Base-by-base conservation (phyloP, 1,284 basidiomycete genomes). In the Ceratobasidium sp. region DNA sequence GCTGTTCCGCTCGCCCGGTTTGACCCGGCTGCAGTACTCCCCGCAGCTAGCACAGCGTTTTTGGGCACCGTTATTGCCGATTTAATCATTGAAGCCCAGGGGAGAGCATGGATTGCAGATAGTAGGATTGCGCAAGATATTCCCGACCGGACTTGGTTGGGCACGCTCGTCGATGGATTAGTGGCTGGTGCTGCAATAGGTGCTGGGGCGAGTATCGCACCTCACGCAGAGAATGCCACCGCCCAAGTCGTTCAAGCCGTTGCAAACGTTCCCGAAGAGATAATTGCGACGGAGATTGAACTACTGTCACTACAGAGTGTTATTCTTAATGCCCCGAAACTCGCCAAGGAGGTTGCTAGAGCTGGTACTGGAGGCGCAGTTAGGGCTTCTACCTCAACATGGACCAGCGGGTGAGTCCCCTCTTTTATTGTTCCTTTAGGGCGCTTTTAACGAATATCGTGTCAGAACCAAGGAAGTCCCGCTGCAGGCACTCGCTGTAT, bases 331-430 rank as follows among this genome's bases (percentile, higher is more conserved):
- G 69, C 41, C 14, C 69, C 69, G 15, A 60, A 27, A 50, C 44
- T 72, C 8, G 54, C 27, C 3, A 59, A 47, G 41, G 69, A 72
- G 29, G 41, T 72, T 22, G 45, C 29, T 2, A 72, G 60, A 51
- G 69, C 56, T 22, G 69, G 41, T 4, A 72, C 69, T 48, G 69
- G 69, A 33, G 69, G 56, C 50, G 69, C 60, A 22, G 69, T 72
- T 33, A 45, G 69, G 17, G 69, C 69, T 15, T 48, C 69, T 45
- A 27, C 45, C 8, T 59, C 56, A 11, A 41, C 36, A 41, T 41
- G 36, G 36, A 41, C 36, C 36, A 41, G 36, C 36, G 36, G 36
- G 36, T 41, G 11, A 41, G 36, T 41, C 11, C 11, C 6, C 11
- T 41, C 4, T 41, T 5, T 41, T 41, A 41, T 41, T 41, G 6